phyloP scores from a whole-genome alignment of 768 basidiomycete genomes.

The Hericium alpestre region DNA sequence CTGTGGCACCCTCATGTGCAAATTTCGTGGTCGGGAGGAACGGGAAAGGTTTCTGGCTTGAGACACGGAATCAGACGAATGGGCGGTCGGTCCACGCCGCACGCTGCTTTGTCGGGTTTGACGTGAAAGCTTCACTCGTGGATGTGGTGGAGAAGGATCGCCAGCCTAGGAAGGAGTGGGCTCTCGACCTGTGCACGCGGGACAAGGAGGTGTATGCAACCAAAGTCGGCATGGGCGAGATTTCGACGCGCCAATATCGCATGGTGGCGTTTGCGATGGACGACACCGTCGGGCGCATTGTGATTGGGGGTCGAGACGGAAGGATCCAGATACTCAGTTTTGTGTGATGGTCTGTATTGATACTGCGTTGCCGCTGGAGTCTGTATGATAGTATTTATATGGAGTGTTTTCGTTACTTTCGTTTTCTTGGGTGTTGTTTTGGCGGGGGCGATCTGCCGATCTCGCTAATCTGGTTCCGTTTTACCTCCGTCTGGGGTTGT shows the following conservation, averaged over 20 bases:
- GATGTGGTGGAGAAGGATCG: not conserved
- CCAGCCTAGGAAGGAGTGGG: conserved; percentile 4
- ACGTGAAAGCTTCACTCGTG: conserved; percentile 11
- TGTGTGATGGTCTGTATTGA: conserved; percentile 12
- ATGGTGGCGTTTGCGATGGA: conserved; percentile 21
- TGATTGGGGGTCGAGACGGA: conserved; percentile 23
- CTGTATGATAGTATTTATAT: not conserved
- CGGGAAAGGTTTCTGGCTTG: conserved; percentile 27
- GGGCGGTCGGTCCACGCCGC: conserved; percentile 20
- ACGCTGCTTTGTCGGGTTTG: conserved; percentile 23
- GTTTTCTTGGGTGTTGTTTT: not conserved
- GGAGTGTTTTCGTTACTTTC: not conserved
- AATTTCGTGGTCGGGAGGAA: conserved; percentile 18
- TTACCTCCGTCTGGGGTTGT: too few relatives aligned
- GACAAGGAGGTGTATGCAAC: conserved; percentile 19
- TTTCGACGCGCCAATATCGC: conserved; percentile 20
- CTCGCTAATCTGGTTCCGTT: not conserved
- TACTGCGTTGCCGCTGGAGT: not conserved
- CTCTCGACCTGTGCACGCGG: conserved; percentile 16
- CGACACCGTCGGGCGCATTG: conserved; percentile 25
- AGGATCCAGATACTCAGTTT: conserved; percentile 23
- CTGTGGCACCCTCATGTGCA: conserved; percentile 21
- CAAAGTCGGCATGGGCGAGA: conserved; percentile 22
- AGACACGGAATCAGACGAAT: conserved; percentile 22
- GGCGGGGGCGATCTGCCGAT: not conserved